Evolutionary conservation across 306 rosid genomes (phyloP).

Genomic region (Cucumis melo): DNA sequence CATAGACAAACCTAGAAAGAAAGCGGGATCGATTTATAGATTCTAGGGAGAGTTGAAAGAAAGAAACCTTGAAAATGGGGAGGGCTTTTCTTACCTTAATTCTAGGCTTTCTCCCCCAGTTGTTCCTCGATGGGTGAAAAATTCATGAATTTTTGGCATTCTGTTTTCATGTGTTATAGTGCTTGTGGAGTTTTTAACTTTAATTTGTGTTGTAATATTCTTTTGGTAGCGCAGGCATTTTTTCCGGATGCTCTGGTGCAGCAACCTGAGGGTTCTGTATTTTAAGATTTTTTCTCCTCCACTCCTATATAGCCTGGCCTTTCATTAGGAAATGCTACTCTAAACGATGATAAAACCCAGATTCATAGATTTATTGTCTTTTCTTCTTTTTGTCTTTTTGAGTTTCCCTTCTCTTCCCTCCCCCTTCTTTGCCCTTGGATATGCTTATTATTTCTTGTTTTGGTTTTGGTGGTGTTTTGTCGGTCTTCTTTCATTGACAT

Average conservation of each 20-base stretch:
- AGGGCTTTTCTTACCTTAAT: slow-evolving; percentile 25
- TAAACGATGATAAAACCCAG: neutral
- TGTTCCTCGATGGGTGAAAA: neutral
- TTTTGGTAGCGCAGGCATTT: slow-evolving; percentile 59
- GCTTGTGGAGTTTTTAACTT: slow-evolving; percentile 19
- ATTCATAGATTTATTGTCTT: neutral
- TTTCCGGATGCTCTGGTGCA: slow-evolving; percentile 40
- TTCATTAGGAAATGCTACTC: slow-evolving; percentile 5
- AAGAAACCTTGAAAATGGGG: slow-evolving; percentile 10
- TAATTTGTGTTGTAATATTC: slow-evolving; percentile 41
- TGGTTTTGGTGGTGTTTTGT: neutral
- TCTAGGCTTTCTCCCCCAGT: neutral
- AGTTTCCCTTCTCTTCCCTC: neutral
- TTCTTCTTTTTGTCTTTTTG: no score
- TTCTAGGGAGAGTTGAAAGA: slow-evolving; percentile 17
- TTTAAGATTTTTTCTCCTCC: slow-evolving; percentile 21
- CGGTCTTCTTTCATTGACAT: neutral
- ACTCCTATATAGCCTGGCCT: neutral
- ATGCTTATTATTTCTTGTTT: neutral
- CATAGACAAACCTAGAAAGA: neutral
- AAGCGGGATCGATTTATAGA: slow-evolving; percentile 10
- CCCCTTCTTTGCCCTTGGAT: neutral
- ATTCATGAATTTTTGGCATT: slow-evolving; percentile 15
- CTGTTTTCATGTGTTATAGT: slow-evolving; percentile 39
- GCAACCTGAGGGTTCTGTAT: slow-evolving; percentile 15